Evolutionary conservation across 1,139 yeast species (phyloP).

Genomic region (Candida smagusa): DNA sequence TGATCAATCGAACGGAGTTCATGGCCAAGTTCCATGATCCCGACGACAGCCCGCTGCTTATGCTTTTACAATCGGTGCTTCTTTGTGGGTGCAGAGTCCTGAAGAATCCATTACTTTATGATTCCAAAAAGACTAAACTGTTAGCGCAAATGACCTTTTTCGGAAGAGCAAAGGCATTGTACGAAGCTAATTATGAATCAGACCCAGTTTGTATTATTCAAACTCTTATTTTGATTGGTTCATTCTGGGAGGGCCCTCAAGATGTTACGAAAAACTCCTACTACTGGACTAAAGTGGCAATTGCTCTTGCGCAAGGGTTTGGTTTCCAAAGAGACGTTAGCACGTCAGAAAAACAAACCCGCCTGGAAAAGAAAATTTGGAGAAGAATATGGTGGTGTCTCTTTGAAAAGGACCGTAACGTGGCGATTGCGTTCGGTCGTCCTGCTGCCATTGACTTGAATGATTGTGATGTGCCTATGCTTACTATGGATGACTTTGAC

Average conservation of each 20-base stretch:
- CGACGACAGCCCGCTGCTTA: slow-evolving; percentile 61
- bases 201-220: slow-evolving; percentile 68
- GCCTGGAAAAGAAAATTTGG: slow-evolving; percentile 55
- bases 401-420: slow-evolving; percentile 67
- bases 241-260: slow-evolving; percentile 79
- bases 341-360: slow-evolving; percentile 27
- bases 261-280: slow-evolving; percentile 71
- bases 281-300: slow-evolving; percentile 76
- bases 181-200: slow-evolving; percentile 69
- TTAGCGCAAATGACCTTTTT: slow-evolving; percentile 65
- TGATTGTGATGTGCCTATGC: slow-evolving; percentile 78
- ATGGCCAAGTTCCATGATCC: slow-evolving; percentile 57
- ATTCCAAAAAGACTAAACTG: slow-evolving; percentile 53
- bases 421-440: slow-evolving; percentile 75
- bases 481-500: slow-evolving; percentile 60
- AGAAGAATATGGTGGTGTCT: slow-evolving; percentile 80
- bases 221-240: slow-evolving; percentile 61
- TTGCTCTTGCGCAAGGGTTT: slow-evolving; percentile 74
- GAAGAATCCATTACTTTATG: slow-evolving; percentile 53
- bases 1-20: slow-evolving; percentile 63
- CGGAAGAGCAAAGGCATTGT: slow-evolving; percentile 74
- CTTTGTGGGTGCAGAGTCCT: slow-evolving; percentile 69
- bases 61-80: slow-evolving; percentile 66
- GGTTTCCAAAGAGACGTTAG: slow-evolving; percentile 65
- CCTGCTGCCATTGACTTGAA: slow-evolving; percentile 68